Evolutionary conservation across 208 protist species (phyloP).

Genomic region (Phytomonas sp.): DNA sequence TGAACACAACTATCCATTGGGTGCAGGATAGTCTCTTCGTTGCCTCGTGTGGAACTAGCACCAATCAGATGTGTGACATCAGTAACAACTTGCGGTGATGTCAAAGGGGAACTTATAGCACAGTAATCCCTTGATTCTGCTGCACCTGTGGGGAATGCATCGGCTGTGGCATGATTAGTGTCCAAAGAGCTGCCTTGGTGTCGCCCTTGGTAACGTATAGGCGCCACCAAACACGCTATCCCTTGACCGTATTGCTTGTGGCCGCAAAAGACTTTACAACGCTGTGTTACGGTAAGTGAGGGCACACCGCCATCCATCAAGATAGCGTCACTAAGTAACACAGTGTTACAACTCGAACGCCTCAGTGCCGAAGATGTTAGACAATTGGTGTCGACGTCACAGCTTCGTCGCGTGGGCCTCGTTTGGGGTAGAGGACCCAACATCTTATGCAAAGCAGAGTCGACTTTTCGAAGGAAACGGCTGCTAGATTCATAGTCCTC

Average conservation of each 20-base stretch:
- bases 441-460: slow-evolving; percentile 15
- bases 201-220: slow-evolving; percentile 6
- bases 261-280: slow-evolving; percentile 23
- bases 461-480: slow-evolving; percentile 27
- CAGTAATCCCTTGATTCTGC: neutral
- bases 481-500: slow-evolving; percentile 43
- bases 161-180: neutral
- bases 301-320: slow-evolving; percentile 57
- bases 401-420: slow-evolving; percentile 8
- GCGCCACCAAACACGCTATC: slow-evolving; percentile 42
- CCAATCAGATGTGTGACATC: neutral
- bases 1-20: neutral
- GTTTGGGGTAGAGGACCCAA: slow-evolving; percentile 1
- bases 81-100: neutral
- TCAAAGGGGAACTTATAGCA: neutral
- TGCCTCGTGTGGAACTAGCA: neutral
- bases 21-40: neutral
- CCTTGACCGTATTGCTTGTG: slow-evolving; percentile 56
- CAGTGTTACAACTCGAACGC: slow-evolving; percentile 13
- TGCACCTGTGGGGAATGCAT: neutral
- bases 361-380: neutral
- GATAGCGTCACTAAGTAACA: slow-evolving; percentile 48
- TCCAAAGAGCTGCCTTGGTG: neutral
- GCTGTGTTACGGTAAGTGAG: slow-evolving; percentile 27
- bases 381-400: slow-evolving; percentile 10